Evolutionary conservation across 2,329 filamentous ascomycete genomes (phyloP), one percentile per base, ranked within the genome.

Genomic region (Monilinia polystroma): DNA sequence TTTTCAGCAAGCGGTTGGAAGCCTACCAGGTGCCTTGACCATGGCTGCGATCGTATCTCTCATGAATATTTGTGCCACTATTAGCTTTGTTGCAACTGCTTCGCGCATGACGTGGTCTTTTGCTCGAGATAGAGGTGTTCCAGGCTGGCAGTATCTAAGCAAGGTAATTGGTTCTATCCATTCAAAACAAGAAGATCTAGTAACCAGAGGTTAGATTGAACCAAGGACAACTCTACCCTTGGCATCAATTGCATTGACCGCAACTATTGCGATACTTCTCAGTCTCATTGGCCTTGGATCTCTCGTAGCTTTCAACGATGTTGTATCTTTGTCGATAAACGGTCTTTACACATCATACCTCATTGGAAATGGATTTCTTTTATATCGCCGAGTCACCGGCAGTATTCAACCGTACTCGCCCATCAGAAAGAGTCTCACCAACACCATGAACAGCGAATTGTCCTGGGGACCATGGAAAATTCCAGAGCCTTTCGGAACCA

Each of bases 1-100:
- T 52, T 85, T 86, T 66, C 81, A 79, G 2, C 80, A 82, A 3
- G 81, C 80, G 12, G 79, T 80, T 12, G 80, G 85, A 76, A 65
- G 49, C 23, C 72, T 75, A 4, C 77, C 76, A 1, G 82, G 79
- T 1, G 80, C 82, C 1, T 81, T 80, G 14, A 78, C 79, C 16
- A 81, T 85, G 78, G 77, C 79, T 0, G 77, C 79, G 1, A 77
- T 83, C 18, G 76, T 83, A 14, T 76, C 78, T 47, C 72, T 78
- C 11, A 70, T 79, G 2, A 73, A 76, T 5, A 75, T 78, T 51
- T 78, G 76, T 57, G 76, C 75, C 35, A 77, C 75, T 35, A 76
- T 81, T 56, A 74, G 76, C 23, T 75, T 75, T 64, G 74, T 73
- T 64, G 77, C 70, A 66, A 76, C 70, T 69, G 73, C 75, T 66